Evolutionary conservation across 345 rosid genomes (phyloP), one percentile per base, ranked within the genome.

Genomic region (Rhodamnia rubescens): DNA sequence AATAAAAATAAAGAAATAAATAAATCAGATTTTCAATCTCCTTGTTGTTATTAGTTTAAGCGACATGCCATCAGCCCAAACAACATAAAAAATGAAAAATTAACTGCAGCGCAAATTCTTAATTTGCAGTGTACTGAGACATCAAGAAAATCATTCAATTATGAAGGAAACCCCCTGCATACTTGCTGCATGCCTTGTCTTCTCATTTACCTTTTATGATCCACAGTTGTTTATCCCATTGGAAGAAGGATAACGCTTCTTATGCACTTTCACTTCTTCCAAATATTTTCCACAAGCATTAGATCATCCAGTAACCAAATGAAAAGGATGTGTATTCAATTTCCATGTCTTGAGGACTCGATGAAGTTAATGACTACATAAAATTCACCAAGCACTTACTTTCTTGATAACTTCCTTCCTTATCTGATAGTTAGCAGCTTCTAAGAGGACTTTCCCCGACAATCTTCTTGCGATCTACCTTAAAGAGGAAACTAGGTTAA

Each of bases 401-500:
- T 93, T 93, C 88, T 88, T 93, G 15, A 96, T 88, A 88, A 93
- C 87, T 92, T 95, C 98, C 90, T 90, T 95, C 89, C 91, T 92
- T 82, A 93, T 91, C 90, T 93, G 95, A 89, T 95, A 96, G 85
- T 95, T 94, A 75, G 99, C 99, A 90, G 99, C 96, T 89, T 93
- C 96, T 54, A 85, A 51, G 83, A 94, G 88, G 83, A 95, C 91
- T 89, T 93, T 95, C 78, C 97, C 95, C 5, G 96, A 89, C 85
- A 96, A 88, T 88, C 86, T 93, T 86, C 89, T 90, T 27, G 93
- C 92, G 69, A 95, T 85, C 99, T 96, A 93, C 85, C 85, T 83
- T 83, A 82, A 90, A 75, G 83, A 56, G 53, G 85, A 88, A 78
- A 36, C 80, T 53, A 84, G 74, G 78, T 84, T 55, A 84, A 74